Percentiles rank a stretch among this genome's conserved stretches.
Evolutionary conservation across 495 filamentous ascomycete species (phyloP).

Genomic region (Aspergillus affinis): DNA sequence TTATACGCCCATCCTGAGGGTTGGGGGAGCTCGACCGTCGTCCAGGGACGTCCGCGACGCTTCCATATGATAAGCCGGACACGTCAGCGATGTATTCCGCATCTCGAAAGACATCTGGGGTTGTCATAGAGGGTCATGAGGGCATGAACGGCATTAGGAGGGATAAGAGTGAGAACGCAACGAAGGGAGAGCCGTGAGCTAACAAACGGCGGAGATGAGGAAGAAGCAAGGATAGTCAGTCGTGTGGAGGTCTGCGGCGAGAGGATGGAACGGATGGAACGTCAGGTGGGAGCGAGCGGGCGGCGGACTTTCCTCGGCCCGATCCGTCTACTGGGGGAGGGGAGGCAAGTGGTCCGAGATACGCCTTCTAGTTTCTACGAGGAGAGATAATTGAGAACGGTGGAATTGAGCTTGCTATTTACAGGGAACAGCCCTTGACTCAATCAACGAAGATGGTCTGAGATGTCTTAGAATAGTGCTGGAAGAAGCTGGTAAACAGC

Average conservation of each 20-base stretch:
- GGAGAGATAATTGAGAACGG: neutral
- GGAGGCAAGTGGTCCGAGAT: neutral
- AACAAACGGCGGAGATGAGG: neutral
- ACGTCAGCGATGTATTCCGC: slow-evolving; percentile 54
- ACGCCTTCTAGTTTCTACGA: neutral
- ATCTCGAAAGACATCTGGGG: slow-evolving; percentile 51
- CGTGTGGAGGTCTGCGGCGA: neutral
- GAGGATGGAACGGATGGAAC: slow-evolving; percentile 1
- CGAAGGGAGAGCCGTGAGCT: slow-evolving; percentile 4
- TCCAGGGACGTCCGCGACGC: slow-evolving; percentile 24
- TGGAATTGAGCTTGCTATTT: neutral
- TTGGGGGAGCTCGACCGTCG: slow-evolving; percentile 15
- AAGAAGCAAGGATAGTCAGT: slow-evolving; percentile 5
- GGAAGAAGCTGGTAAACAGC: slow-evolving; percentile 85
- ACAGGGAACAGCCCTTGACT: neutral
- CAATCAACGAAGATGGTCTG: slow-evolving; percentile 77
- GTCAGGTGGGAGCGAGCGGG: slow-evolving; percentile 1
- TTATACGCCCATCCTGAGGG: slow-evolving; percentile 34
- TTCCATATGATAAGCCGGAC: slow-evolving; percentile 42
- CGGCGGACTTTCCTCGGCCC: slow-evolving; percentile 23
- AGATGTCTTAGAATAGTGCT: slow-evolving; percentile 76
- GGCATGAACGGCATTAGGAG: slow-evolving; percentile 29
- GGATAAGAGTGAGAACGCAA: slow-evolving; percentile 5
- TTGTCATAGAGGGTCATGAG: slow-evolving; percentile 54
- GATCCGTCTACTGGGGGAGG: slow-evolving; percentile 2